These are phyloP conservation scores for Vinca minor DNA, from an alignment of 257 asterid species.

Conservation along the genomic window DNA sequence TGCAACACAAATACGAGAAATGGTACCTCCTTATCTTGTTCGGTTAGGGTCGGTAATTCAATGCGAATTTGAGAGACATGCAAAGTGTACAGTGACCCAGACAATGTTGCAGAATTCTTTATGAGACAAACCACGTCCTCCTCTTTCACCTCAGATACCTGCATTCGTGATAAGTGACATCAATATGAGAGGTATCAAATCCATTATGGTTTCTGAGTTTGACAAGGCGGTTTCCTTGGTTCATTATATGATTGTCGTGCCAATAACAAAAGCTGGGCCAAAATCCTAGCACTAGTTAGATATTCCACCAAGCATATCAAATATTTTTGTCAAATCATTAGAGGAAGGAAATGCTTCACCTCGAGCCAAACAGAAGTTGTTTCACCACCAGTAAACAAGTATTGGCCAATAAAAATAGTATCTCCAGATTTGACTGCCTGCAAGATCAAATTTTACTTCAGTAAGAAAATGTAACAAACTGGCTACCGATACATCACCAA, in stretches of 20 bases:
- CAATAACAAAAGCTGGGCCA: neutral
- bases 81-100: constrained; percentile 73
- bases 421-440: constrained; percentile 81
- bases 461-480: too few species aligned
- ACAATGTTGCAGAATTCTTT: constrained; percentile 78
- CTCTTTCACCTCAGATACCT: constrained; percentile 71
- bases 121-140: constrained; percentile 72
- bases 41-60: constrained; percentile 78
- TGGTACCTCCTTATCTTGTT: constrained; percentile 81
- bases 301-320: neutral
- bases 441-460: too few species aligned
- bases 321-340: neutral
- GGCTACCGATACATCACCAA: too few species aligned
- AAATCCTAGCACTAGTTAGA: neutral
- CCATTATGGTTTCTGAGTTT: neutral
- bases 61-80: constrained; percentile 71
- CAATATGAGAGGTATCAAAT: neutral
- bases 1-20: too few species aligned
- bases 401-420: constrained; percentile 82
- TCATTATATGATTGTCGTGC: too few species aligned
- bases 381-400: constrained; percentile 86
- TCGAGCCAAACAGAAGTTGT: constrained; percentile 88
- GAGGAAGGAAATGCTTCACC: constrained; percentile 29
- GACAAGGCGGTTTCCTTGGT: neutral
- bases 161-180: constrained; percentile 14